Conservation (phyloP, 768 basidiomycete species). For the Phanerodontia chrysosporium region DNA sequence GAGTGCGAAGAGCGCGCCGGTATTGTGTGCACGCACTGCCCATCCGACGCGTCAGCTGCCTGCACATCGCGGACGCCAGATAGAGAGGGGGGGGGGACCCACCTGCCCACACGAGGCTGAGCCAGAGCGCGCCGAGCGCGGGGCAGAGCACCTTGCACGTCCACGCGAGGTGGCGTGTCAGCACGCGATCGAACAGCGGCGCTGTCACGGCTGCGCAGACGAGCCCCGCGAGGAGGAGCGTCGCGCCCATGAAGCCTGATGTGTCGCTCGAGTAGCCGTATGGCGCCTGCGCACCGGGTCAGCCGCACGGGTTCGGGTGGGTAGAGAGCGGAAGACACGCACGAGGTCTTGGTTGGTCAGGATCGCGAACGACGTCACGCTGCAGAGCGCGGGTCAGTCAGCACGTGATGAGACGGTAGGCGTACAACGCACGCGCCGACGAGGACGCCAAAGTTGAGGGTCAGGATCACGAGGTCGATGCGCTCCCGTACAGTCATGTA, state of each 20-base stretch:
- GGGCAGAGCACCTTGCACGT: conserved; percentile 60
- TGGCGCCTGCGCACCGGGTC: conserved; percentile 45
- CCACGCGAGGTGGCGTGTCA: conserved; percentile 65
- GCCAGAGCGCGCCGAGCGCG: conserved; percentile 57
- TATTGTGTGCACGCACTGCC: conserved; percentile 59
- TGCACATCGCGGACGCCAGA: neutral
- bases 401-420: neutral
- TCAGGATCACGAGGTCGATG: conserved; percentile 62
- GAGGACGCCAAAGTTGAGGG: conserved; percentile 57
- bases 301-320: neutral
- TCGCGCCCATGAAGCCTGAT: conserved; percentile 65
- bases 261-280: conserved; percentile 62
- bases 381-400: conserved; percentile 21
- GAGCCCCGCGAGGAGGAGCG: conserved; percentile 66
- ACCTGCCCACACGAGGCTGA: conserved; percentile 82
- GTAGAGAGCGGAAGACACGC: conserved; percentile 16
- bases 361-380: conserved; percentile 59
- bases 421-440: conserved; percentile 49
- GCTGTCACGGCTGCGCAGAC: conserved; percentile 62
- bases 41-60: neutral
- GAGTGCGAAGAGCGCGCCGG: conserved; percentile 56
- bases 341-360: conserved; percentile 69
- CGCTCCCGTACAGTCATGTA: conserved; percentile 65
- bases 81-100: conserved; percentile 17
- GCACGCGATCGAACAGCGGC: conserved; percentile 81